phyloP scores from a whole-genome alignment of 352 stramenopile species.

The Albugo laibachii region DNA sequence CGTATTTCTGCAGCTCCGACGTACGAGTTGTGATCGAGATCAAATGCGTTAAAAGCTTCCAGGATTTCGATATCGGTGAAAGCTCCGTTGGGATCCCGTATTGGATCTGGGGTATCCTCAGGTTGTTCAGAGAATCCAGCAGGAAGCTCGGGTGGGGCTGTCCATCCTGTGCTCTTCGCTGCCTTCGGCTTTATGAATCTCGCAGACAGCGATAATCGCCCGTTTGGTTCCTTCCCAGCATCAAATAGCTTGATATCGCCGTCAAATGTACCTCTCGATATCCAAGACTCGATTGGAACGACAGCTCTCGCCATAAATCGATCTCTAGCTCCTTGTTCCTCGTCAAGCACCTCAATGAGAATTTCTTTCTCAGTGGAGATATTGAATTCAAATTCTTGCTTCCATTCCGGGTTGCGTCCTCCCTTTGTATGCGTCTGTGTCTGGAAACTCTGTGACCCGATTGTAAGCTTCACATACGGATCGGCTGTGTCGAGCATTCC shows the following conservation, averaged over 20 bases:
- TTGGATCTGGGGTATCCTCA: conserved; percentile 41
- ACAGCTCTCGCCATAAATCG: conserved; percentile 85
- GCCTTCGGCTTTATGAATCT: conserved; percentile 66
- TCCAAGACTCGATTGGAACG: conserved; percentile 84
- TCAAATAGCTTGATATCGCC: conserved; percentile 82
- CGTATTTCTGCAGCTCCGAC: conserved; percentile 87
- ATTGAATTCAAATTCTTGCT: conserved; percentile 88
- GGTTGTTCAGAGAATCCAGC: conserved; percentile 18
- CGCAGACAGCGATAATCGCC: conserved; percentile 72
- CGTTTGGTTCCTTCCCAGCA: conserved; percentile 43
- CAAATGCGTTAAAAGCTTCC: conserved; percentile 86
- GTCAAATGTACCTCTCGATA: conserved; percentile 83
- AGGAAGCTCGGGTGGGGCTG: conserved; percentile 34
- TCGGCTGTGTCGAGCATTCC: conserved; percentile 86
- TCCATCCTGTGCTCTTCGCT: conserved; percentile 18
- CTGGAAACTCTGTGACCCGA: conserved; percentile 68
- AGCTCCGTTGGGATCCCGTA: conserved; percentile 84
- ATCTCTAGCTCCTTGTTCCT: conserved; percentile 79
- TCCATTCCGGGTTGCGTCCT: conserved; percentile 87
- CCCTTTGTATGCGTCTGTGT: conserved; percentile 76
- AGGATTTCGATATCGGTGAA: conserved; percentile 94
- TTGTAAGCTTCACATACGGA: conserved; percentile 85
- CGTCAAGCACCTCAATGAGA: conserved; percentile 83
- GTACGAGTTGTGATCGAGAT: conserved; percentile 93
- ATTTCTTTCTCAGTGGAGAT: conserved; percentile 90